Conservation (phyloP, 164 flowering plant genomes). For the Aristolochia contorta region DNA sequence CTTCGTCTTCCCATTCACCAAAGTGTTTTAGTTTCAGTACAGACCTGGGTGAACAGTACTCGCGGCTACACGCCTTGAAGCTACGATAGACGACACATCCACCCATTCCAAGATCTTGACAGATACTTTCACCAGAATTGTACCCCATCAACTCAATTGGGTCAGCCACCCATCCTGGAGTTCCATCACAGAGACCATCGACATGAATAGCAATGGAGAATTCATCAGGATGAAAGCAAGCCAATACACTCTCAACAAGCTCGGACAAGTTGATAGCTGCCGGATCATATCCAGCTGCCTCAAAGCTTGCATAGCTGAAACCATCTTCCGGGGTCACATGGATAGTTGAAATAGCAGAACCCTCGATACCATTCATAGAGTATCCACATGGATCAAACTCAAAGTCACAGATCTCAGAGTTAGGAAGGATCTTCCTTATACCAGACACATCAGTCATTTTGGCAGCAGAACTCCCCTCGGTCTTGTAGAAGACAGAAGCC, state of each 20-base stretch:
- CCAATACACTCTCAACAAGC: slow-evolving; percentile 57
- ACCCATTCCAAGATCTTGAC: slow-evolving; percentile 23
- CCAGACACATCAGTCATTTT: slow-evolving; percentile 63
- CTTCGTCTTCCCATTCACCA: slow-evolving; percentile 33
- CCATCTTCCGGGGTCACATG: slow-evolving; percentile 96
- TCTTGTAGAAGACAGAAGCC: slow-evolving; percentile 70
- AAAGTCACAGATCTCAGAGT: slow-evolving; percentile 64
- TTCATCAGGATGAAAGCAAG: slow-evolving; percentile 55
- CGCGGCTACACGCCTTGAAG: slow-evolving; percentile 19
- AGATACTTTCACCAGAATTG: slow-evolving; percentile 16
- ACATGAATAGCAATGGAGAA: slow-evolving; percentile 63
- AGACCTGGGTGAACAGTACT: slow-evolving; percentile 32
- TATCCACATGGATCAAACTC: slow-evolving; percentile 90
- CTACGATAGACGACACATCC: slow-evolving; percentile 35
- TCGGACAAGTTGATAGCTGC: slow-evolving; percentile 22
- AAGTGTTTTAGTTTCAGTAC: slow-evolving; percentile 34
- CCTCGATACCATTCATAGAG: slow-evolving; percentile 75
- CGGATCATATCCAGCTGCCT: slow-evolving; percentile 54
- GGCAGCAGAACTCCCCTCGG: slow-evolving; percentile 40
- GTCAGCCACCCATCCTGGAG: slow-evolving; percentile 6
- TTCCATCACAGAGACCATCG: slow-evolving; percentile 7
- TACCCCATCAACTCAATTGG: slow-evolving; percentile 35
- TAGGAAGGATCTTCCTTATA: slow-evolving; percentile 62
- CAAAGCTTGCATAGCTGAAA: slow-evolving; percentile 87
- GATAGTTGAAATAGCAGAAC: slow-evolving; percentile 61